Evolutionary conservation across 768 basidiomycete species (phyloP).

Genomic region (Leucocoprinus birnbaumii): DNA sequence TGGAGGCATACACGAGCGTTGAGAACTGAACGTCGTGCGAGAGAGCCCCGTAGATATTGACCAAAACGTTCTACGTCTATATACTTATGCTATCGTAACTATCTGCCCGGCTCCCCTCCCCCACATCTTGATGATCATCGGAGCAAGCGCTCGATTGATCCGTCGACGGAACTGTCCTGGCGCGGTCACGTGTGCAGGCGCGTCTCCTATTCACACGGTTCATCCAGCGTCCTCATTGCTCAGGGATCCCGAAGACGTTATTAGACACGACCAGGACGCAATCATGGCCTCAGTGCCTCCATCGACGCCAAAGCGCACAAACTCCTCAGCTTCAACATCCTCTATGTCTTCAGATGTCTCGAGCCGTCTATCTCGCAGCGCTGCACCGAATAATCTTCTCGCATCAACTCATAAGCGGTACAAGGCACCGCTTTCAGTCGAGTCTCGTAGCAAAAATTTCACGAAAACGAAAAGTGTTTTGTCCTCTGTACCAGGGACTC

Average conservation of each 20-base stretch:
- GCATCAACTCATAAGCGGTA: slow-evolving; percentile 60
- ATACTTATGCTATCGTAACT: no score
- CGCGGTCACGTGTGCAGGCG: slow-evolving; percentile 3
- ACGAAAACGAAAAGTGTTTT: slow-evolving; percentile 33
- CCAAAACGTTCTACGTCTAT: background rate
- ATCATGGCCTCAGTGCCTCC: slow-evolving; percentile 7
- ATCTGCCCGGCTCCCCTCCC: no score
- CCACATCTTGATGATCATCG: no score
- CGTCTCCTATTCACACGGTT: slow-evolving; percentile 11
- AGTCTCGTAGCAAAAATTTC: slow-evolving; percentile 27
- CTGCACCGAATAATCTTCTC: slow-evolving; percentile 26
- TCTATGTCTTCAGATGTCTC: slow-evolving; percentile 23
- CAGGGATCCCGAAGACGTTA: background rate
- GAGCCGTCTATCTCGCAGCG: slow-evolving; percentile 27
- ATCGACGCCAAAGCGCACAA: slow-evolving; percentile 12
- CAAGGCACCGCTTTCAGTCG: slow-evolving; percentile 57
- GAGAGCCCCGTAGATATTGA: background rate
- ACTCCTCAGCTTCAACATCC: slow-evolving; percentile 16
- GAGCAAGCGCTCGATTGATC: no score
- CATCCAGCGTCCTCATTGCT: background rate
- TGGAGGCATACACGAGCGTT: slow-evolving; percentile 11
- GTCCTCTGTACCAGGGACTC: slow-evolving; percentile 50
- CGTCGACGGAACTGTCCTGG: background rate
- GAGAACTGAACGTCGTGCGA: background rate
- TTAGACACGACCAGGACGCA: slow-evolving; percentile 4